phyloP scores from a whole-genome alignment of 129 eudicot genomes.

The Escallonia herrerae region DNA sequence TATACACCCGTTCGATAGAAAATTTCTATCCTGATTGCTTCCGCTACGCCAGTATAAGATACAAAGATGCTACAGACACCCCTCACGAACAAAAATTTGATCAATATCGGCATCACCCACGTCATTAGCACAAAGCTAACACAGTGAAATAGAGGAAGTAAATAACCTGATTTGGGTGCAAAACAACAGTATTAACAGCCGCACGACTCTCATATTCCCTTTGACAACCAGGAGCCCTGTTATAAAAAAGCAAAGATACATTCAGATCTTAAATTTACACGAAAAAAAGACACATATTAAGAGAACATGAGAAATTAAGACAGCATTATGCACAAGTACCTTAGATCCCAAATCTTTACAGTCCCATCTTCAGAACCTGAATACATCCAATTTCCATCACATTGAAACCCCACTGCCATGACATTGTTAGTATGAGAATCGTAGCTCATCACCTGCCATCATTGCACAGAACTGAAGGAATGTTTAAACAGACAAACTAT shows the following conservation, averaged over 20 bases:
- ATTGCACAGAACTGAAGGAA: background rate
- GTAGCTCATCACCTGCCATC: slow-evolving; percentile 86
- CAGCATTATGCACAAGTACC: slow-evolving; percentile 35
- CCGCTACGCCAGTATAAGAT: too few species aligned
- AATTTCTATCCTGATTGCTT: too few species aligned
- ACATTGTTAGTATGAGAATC: slow-evolving; percentile 96
- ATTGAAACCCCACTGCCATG: slow-evolving; percentile 95
- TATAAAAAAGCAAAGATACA: slow-evolving; percentile 9
- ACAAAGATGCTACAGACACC: too few species aligned
- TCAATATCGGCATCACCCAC: too few species aligned
- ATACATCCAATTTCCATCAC: slow-evolving; percentile 98
- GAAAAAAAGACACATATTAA: background rate
- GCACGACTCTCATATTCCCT: slow-evolving; percentile 99
- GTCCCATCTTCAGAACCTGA: slow-evolving; percentile 99
- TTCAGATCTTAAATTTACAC: background rate
- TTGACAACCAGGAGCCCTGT: slow-evolving; percentile 96
- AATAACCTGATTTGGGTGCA: slow-evolving; percentile 96
- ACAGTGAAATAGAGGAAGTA: background rate
- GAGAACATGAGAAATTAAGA: background rate
- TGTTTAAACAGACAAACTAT: background rate
- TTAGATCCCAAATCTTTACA: slow-evolving; percentile 94
- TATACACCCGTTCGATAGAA: too few species aligned
- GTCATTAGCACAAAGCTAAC: too few species aligned
- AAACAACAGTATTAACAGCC: slow-evolving; percentile 96
- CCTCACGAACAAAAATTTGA: too few species aligned